Percentiles rank a stretch among this genome's conserved stretches.
phyloP scores from a whole-genome alignment of 2,329 filamentous ascomycete species.

The Fusarium virguliforme region DNA sequence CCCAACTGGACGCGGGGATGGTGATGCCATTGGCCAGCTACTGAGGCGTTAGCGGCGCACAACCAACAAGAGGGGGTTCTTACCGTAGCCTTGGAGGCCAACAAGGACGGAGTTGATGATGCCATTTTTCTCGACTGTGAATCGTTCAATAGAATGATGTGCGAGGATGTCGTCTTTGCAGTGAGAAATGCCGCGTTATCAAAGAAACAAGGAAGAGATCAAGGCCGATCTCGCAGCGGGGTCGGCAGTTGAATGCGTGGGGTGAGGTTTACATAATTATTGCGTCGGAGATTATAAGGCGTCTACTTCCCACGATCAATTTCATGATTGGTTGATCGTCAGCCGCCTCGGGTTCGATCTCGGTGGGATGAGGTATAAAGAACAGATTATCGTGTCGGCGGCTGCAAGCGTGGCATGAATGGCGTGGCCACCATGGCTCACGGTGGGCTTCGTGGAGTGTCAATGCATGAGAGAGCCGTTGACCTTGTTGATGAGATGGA shows the following conservation, averaged over 20 bases:
- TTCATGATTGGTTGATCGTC: constrained; percentile 7
- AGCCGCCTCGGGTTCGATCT: not conserved
- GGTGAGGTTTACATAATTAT: constrained; percentile 17
- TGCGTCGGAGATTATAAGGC: constrained; percentile 13
- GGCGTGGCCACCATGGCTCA: too few species aligned
- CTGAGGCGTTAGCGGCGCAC: constrained; percentile 1
- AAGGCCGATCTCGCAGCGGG: constrained; percentile 20
- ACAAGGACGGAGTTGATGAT: constrained; percentile 41
- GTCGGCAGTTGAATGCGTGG: not conserved
- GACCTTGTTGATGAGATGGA: not conserved
- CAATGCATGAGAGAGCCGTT: not conserved
- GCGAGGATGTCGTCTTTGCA: not conserved
- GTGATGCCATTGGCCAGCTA: constrained; percentile 75
- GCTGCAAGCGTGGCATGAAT: not conserved
- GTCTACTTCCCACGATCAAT: not conserved
- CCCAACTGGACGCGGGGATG: constrained; percentile 82
- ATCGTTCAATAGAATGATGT: not conserved
- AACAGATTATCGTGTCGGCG: not conserved
- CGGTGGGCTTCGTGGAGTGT: too few species aligned
- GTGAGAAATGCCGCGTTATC: constrained; percentile 6
- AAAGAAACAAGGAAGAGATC: not conserved
- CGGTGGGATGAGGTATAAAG: not conserved
- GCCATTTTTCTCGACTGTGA: constrained; percentile 32
- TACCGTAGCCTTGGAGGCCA: constrained; percentile 48
- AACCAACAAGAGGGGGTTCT: accelerated